A percentile compares a stretch with the other conserved stretches of the same genome.
Evolutionary conservation across 257 asterid genomes (phyloP).

Genomic region (Hygrophila difformis): DNA sequence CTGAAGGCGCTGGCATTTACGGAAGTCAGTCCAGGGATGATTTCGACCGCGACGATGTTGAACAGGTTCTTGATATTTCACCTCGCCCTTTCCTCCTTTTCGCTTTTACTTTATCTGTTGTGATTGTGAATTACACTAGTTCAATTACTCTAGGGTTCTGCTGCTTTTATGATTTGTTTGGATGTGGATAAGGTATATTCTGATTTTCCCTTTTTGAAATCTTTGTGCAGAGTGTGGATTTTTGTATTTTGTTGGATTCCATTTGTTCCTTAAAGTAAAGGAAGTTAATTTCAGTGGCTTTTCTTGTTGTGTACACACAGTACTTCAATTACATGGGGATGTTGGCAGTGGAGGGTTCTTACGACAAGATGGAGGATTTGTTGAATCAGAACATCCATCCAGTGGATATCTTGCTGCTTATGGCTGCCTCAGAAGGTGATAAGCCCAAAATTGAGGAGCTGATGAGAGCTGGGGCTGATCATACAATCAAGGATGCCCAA

Average conservation of each 20-base stretch:
- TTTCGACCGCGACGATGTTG: conserved; percentile 93
- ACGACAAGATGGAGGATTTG: conserved; percentile 87
- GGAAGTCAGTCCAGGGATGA: conserved; percentile 90
- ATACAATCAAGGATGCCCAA: conserved; percentile 60
- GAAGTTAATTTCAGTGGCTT: conserved; percentile 1
- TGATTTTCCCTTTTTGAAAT: too few species aligned
- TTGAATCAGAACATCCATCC: conserved; percentile 83
- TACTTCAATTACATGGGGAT: conserved; percentile 99
- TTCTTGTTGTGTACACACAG: conserved; percentile 21
- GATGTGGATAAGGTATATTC: too few species aligned
- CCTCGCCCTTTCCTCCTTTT: too few species aligned
- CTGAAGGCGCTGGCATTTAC: conserved; percentile 90
- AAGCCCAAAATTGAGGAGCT: conserved; percentile 82
- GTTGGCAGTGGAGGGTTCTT: conserved; percentile 96
- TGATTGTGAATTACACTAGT: too few species aligned
- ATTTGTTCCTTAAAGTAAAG: too few species aligned
- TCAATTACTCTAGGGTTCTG: too few species aligned
- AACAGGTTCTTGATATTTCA: conserved; percentile 81
- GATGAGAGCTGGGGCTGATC: conserved; percentile 82
- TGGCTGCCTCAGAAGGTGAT: conserved; percentile 89
- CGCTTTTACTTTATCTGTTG: too few species aligned
- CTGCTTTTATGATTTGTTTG: too few species aligned
- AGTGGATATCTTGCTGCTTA: conserved; percentile 65
- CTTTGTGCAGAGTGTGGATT: too few species aligned
- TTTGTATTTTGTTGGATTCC: too few species aligned